Evolutionary conservation across 139 green algal genomes (phyloP), one percentile per base, ranked within the genome.

Genomic region (Axilococcus clingmanii): DNA sequence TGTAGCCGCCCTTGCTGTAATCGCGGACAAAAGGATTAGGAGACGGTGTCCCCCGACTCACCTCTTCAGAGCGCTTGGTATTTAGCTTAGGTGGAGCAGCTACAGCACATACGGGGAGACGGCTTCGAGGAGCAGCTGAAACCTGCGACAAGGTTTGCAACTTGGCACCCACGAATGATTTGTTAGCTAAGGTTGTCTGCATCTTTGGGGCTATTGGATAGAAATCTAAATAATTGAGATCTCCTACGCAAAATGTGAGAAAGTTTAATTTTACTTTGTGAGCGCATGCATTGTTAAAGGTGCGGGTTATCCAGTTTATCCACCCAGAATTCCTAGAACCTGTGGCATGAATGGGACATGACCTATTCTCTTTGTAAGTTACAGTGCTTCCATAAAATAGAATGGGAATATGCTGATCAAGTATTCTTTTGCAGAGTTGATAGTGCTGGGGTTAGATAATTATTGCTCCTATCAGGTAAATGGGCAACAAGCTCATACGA

Each of bases 401-500:
- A n/a, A n/a, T n/a, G n/a, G n/a, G n/a, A n/a, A n/a, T n/a, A n/a
- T n/a, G n/a, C n/a, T n/a, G n/a, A 15, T 87, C 52, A 95, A 2
- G 83, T 92, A 75, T 94, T 94, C 48, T 77, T 89, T 48, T 85
- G 62, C 40, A 96, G 61, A 2, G 54, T 49, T 3, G 46, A 48
- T 17, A 95, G 73, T 24, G 89, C 89, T 5, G 73, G 66, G n/a
- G 58, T 64, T 7, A 96, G 69, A 73, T 95, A 95, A 71, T 84
- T 87, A 50, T 68, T 83, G 45, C 38, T 59, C 43, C 79, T 85
- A 66, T 88, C 76, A 1, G 80, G 80, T 24, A 91, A 69, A 65
- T 83, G 74, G 0, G 78, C 78, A 37, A 95, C 80, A 33, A 95
- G 74, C 75, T 96, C 88, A 61, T 91, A 96, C 49, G 73, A 52